A percentile compares a stretch with the other conserved stretches of the same genome.
Conservation (phyloP, 2,329 filamentous ascomycete species). For the Nannizzia gypsea region DNA sequence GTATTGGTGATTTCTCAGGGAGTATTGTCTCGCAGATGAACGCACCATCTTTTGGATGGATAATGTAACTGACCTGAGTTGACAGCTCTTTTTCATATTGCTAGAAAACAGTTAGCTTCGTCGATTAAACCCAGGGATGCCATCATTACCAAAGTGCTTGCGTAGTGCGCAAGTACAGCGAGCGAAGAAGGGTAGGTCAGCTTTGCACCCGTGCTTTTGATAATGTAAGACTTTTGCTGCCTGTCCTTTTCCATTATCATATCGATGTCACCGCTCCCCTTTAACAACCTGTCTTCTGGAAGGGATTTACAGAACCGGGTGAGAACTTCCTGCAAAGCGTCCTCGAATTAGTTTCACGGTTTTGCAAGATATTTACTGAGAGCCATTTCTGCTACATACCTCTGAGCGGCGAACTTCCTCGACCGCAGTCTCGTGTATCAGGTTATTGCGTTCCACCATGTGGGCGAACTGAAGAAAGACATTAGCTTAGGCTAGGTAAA, state of each 20-base stretch:
- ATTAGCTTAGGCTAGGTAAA: constrained; percentile 5
- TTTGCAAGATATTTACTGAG: not conserved
- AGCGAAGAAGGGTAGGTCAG: constrained; percentile 67
- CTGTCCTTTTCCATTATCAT: constrained; percentile 44
- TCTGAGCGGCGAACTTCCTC: constrained; percentile 40
- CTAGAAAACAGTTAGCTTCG: constrained; percentile 18
- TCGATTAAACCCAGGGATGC: not conserved
- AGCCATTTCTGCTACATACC: constrained; percentile 18
- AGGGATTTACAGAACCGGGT: constrained; percentile 64
- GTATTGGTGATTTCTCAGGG: constrained; percentile 61
- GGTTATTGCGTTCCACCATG: constrained; percentile 66
- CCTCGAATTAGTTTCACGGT: not conserved
- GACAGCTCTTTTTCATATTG: constrained; percentile 38
- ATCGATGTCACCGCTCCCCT: constrained; percentile 48
- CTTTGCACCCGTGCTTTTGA: constrained; percentile 59
- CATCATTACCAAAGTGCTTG: constrained; percentile 48
- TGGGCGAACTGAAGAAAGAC: constrained; percentile 50
- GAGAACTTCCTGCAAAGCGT: constrained; percentile 41
- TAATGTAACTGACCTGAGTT: constrained; percentile 48
- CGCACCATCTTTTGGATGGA: constrained; percentile 44
- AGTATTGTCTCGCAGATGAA: constrained; percentile 71
- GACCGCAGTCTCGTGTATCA: constrained; percentile 48
- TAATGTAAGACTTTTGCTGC: constrained; percentile 43
- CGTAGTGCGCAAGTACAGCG: constrained; percentile 59
- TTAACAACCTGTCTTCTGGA: constrained; percentile 60